Base-by-base conservation (phyloP, 768 basidiomycete genomes). In the Serendipita sp. region DNA sequence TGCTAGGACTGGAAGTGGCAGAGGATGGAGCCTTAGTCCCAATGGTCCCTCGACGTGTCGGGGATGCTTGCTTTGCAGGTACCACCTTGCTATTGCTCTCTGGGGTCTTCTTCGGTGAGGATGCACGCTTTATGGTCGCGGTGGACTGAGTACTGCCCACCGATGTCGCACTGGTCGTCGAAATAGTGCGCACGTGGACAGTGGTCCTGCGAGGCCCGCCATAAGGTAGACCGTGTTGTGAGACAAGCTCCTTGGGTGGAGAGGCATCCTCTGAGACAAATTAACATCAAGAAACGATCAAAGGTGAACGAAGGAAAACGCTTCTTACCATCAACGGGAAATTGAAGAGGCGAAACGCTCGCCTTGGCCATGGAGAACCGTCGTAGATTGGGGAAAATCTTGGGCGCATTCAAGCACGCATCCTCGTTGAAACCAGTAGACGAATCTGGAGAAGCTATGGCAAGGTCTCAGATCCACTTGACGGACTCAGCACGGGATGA, bases 341-440 rank as follows among this genome's bases (percentile, higher is more conserved):
- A 58, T 33, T 58, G 53, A n/a, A 58, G 33, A 9, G 26, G 20
- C 9, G n/a, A 5, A 9, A 5, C n/a, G 26, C 26, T 28, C n/a
- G 26, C 45, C 11, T 58, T 58, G 24, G 53, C 53, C 53, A 58
- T 58, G 9, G 53, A 58, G 53, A 58, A 58, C 3, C 53, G 53
- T 24, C 53, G 24, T 11, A 34, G 11, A 31, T 58, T 22, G 11
- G 53, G 33, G 26, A 58, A 58, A 9, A 58, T 24, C 30, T 58
- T 58, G 53, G 53, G 31, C 11, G 53, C 53, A 20, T 58, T 24
- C 20, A 58, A n/a, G n/a, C n/a, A 26, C 5, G 53, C 53, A 34
- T 58, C 53, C 31, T 58, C 53, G 3, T 58, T 58, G 11, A 11
- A 11, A 11, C 53, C 53, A 30, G 13, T 34, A 9, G 53, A 58